These are phyloP conservation scores for Naematelia aurantialba DNA, from an alignment of 768 basidiomycete species.

Conservation along the genomic window DNA sequence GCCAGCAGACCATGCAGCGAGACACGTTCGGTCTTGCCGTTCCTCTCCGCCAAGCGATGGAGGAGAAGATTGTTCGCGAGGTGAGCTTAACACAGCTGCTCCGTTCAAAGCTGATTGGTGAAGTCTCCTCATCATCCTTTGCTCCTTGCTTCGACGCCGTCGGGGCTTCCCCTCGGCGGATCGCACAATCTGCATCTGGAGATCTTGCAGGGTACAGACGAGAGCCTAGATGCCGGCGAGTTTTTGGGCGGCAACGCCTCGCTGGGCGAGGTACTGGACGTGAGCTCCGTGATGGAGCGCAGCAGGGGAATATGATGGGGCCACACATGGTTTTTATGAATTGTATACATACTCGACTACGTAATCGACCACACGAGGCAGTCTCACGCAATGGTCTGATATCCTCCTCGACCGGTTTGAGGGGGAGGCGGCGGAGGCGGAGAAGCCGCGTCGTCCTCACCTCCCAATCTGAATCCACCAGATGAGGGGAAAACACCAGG, in stretches of 20 bases:
- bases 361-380: not conserved
- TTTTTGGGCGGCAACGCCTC: constrained; percentile 67
- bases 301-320: constrained; percentile 33
- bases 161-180: constrained; percentile 42
- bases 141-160: constrained; percentile 26
- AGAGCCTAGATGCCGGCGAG: constrained; percentile 71
- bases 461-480: constrained; percentile 43
- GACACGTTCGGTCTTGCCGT: constrained; percentile 81
- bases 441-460: constrained; percentile 31
- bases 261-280: constrained; percentile 32
- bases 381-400: constrained; percentile 34
- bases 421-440: constrained; percentile 24
- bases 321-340: constrained; percentile 7
- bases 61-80: constrained; percentile 74
- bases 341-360: constrained; percentile 4
- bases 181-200: constrained; percentile 79
- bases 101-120: constrained; percentile 3
- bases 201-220: constrained; percentile 89
- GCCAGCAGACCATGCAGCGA: constrained; percentile 78
- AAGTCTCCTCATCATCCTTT: constrained; percentile 46
- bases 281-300: constrained; percentile 37
- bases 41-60: constrained; percentile 88
- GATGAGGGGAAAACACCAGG: constrained; percentile 30
- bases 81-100: constrained; percentile 54
- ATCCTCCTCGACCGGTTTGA: constrained; percentile 36